phyloP scores from a whole-genome alignment of 345 rosid species.

The Aquilaria sinensis region DNA sequence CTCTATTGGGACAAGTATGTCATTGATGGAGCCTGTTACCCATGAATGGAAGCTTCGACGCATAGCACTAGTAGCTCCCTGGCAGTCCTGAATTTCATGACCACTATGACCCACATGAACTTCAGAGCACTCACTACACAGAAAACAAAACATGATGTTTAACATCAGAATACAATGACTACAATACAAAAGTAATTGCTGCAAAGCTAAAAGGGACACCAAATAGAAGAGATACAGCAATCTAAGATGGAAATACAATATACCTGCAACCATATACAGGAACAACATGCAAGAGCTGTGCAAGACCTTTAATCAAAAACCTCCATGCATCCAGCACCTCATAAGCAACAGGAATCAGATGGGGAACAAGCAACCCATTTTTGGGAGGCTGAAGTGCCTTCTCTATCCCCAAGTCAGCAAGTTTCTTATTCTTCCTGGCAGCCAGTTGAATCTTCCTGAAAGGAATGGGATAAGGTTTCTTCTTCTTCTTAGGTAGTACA shows the following conservation, averaged over 20 bases:
- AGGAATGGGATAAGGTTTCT: slow-evolving; percentile 83
- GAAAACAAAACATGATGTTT: slow-evolving; percentile 7
- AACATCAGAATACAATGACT: background rate
- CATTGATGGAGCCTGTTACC: slow-evolving; percentile 70
- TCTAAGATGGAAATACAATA: background rate
- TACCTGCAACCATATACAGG: slow-evolving; percentile 83
- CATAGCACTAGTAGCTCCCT: slow-evolving; percentile 32
- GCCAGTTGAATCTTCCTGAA: slow-evolving; percentile 54
- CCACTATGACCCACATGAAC: slow-evolving; percentile 72
- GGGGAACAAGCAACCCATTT: slow-evolving; percentile 73
- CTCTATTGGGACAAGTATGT: slow-evolving; percentile 73
- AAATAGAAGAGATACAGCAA: background rate
- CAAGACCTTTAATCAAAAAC: slow-evolving; percentile 63
- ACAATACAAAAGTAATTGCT: too few species aligned
- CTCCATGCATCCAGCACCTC: slow-evolving; percentile 79
- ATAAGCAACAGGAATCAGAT: slow-evolving; percentile 62
- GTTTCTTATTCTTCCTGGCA: slow-evolving; percentile 59
- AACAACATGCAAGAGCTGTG: slow-evolving; percentile 68
- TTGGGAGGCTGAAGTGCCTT: slow-evolving; percentile 78
- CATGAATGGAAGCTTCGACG: slow-evolving; percentile 61
- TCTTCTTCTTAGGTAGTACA: slow-evolving; percentile 62
- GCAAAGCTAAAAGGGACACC: background rate
- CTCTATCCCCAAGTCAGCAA: slow-evolving; percentile 77
- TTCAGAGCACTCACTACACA: slow-evolving; percentile 65
- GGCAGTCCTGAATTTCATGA: slow-evolving; percentile 57